A percentile compares a stretch with the other conserved stretches of the same genome.
These are phyloP conservation scores for Colletotrichum ledebouriae DNA, from an alignment of 2,329 filamentous ascomycete species.

Conservation along the genomic window DNA sequence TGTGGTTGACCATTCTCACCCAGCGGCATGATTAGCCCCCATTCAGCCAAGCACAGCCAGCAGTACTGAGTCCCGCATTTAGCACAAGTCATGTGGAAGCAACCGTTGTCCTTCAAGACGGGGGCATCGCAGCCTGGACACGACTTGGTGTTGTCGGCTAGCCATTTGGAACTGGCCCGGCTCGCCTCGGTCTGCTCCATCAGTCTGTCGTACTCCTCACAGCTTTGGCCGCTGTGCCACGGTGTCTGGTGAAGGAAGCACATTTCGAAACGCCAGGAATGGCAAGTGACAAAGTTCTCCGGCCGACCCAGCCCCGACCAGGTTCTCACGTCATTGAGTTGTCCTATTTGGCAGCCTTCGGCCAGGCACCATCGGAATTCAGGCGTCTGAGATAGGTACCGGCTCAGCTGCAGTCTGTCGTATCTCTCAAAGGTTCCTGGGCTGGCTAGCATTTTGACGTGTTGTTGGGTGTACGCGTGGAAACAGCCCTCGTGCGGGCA, in stretches of 20 bases:
- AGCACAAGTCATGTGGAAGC: slow-evolving; percentile 57
- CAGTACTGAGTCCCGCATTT: slow-evolving; percentile 55
- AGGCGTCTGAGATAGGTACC: slow-evolving; percentile 22
- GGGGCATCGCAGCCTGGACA: slow-evolving; percentile 46
- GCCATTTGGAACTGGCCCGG: slow-evolving; percentile 43
- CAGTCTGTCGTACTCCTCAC: slow-evolving; percentile 42
- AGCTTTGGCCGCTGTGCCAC: slow-evolving; percentile 47
- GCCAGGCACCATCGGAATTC: slow-evolving; percentile 48
- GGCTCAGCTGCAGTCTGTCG: slow-evolving; percentile 37
- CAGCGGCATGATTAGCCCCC: slow-evolving; percentile 32
- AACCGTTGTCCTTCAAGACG: slow-evolving; percentile 51
- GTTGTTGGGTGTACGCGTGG: slow-evolving; percentile 40
- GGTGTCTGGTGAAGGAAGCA: slow-evolving; percentile 47
- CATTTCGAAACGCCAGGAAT: slow-evolving; percentile 46
- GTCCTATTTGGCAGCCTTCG: slow-evolving; percentile 44
- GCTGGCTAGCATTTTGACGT: slow-evolving; percentile 34
- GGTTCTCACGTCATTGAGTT: slow-evolving; percentile 43
- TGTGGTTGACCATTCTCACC: background rate
- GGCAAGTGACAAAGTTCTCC: slow-evolving; percentile 44
- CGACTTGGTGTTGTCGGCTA: slow-evolving; percentile 45
- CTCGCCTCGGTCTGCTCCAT: background rate
- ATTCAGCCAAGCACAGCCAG: slow-evolving; percentile 49
- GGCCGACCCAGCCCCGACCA: background rate
- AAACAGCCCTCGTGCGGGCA: slow-evolving; percentile 40
- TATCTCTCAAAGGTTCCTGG: slow-evolving; percentile 37